These are phyloP conservation scores for Tolypocladium amazonense DNA, from an alignment of 2,329 filamentous ascomycete species.

Conservation along the genomic window DNA sequence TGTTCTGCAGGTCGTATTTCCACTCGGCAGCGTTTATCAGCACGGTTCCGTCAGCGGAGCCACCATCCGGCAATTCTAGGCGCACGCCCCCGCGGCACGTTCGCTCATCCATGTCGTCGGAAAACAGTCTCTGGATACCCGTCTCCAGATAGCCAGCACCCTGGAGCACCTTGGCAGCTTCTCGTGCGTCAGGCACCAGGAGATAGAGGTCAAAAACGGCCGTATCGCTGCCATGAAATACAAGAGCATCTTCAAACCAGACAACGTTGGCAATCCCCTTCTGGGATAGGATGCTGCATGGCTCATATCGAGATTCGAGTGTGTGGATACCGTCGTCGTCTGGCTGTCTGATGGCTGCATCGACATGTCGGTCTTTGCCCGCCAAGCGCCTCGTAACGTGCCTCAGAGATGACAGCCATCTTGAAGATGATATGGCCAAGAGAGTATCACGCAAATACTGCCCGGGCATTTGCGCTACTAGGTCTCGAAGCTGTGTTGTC, in stretches of 20 bases:
- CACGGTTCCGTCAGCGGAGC: neutral
- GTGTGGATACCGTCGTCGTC: neutral
- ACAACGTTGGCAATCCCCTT: neutral
- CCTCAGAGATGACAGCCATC: neutral
- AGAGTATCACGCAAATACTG: neutral
- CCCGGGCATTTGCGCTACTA: neutral
- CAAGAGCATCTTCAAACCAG: neutral
- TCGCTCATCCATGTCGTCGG: neutral
- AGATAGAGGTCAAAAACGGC: neutral
- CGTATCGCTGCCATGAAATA: neutral
- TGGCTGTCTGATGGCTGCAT: neutral
- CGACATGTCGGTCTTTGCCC: neutral
- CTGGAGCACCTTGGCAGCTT: neutral
- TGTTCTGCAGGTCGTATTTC: neutral
- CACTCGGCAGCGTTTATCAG: neutral
- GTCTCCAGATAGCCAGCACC: neutral
- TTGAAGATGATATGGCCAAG: neutral
- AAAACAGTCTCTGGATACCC: neutral
- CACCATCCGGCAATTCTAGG: neutral
- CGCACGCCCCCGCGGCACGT: neutral
- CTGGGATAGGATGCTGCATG: neutral
- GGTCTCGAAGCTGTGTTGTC: neutral
- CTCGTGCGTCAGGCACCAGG: neutral
- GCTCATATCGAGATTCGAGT: neutral
- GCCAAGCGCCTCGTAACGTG: neutral